A percentile compares a stretch with the other conserved stretches of the same genome.
Conservation (phyloP, 176 grass and related monocot species). For the Juncus inflexus region DNA sequence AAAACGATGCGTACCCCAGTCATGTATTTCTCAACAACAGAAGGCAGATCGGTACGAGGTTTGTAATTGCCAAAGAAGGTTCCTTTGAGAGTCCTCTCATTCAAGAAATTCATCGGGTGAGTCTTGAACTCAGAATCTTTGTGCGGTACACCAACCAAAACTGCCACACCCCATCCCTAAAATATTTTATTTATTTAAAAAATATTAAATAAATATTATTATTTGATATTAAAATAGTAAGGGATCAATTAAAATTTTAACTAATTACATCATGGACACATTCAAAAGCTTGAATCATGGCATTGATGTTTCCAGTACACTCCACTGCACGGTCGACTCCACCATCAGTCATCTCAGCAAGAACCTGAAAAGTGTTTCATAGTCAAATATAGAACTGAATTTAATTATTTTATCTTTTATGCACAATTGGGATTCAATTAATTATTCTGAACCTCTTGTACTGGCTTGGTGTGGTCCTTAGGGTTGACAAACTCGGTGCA, state of each 20-base stretch:
- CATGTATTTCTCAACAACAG: conserved; percentile 87
- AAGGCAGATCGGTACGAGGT: conserved; percentile 55
- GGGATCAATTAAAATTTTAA: background rate
- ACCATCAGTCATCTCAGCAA: conserved; percentile 81
- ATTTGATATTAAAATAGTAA: conserved; percentile 1
- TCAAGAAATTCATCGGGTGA: conserved; percentile 62
- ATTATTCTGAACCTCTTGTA: conserved; percentile 49
- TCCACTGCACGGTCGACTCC: conserved; percentile 65
- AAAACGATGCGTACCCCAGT: conserved; percentile 36
- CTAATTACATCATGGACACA: conserved; percentile 72
- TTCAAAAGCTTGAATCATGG: conserved; percentile 81
- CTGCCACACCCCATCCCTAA: conserved; percentile 82
- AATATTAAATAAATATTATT: background rate
- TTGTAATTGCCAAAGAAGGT: conserved; percentile 97
- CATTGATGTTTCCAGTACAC: conserved; percentile 72
- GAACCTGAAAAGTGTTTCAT: conserved; percentile 38
- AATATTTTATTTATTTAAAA: background rate
- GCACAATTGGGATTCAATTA: too few relatives aligned
- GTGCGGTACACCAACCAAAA: conserved; percentile 72
- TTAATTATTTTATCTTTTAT: too few relatives aligned
- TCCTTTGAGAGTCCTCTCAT: conserved; percentile 76
- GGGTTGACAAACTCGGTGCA: conserved; percentile 91
- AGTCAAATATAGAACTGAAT: too few relatives aligned
- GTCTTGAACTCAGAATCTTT: conserved; percentile 80
- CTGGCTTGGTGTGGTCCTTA: conserved; percentile 52